Evolutionary conservation across 345 rosid species (phyloP).

Genomic region (Salix dunnii): DNA sequence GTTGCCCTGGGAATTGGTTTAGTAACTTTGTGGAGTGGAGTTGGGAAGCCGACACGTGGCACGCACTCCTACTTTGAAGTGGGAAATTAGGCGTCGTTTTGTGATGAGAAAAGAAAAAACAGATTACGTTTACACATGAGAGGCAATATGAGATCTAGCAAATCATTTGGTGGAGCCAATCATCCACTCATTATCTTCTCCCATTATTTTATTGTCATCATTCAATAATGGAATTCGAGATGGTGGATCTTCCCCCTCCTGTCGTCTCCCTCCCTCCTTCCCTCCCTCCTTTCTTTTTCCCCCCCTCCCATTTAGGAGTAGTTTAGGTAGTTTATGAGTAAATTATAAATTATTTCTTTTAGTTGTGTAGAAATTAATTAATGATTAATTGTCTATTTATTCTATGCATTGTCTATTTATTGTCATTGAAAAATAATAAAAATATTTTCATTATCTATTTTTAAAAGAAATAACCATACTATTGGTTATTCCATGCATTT

Average conservation of each 20-base stretch:
- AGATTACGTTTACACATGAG: constrained; percentile 8
- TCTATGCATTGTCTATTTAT: no score
- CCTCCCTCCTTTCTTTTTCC: no score
- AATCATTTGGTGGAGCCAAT: constrained; percentile 12
- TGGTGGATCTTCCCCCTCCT: neutral
- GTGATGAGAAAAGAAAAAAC: neutral
- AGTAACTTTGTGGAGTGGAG: neutral
- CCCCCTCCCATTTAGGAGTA: neutral
- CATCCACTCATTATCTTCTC: neutral
- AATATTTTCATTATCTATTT: no score
- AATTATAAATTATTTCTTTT: no score
- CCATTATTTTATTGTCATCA: constrained; percentile 3
- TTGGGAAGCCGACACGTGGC: neutral
- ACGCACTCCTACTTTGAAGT: neutral
- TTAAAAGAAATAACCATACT: no score
- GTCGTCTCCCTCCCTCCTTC: neutral
- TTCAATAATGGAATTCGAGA: constrained; percentile 1
- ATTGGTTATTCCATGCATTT: no score
- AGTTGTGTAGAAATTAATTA: no score
- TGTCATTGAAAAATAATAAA: no score
- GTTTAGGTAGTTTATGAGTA: no score
- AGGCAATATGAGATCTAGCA: neutral
- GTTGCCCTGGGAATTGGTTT: neutral
- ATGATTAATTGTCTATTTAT: no score
- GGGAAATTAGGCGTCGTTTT: neutral